Evolutionary conservation across 345 rosid species (phyloP).

Genomic region (Aegle marmelos): DNA sequence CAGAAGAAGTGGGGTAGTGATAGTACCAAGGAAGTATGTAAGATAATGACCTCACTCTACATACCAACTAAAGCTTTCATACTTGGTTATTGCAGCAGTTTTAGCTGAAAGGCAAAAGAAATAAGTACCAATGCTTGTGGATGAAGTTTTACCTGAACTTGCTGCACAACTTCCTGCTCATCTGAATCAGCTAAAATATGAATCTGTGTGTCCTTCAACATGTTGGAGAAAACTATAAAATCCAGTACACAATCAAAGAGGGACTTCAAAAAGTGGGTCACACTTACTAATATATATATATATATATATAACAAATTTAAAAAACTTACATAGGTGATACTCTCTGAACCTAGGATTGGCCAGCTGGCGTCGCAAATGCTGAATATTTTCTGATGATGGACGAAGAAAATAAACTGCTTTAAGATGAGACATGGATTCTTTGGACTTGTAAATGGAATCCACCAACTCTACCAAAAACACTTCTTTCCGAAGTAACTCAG

Average conservation of each 20-base stretch:
- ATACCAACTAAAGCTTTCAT: background rate
- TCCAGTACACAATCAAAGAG: constrained; percentile 4
- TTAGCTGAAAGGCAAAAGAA: background rate
- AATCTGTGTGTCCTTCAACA: constrained; percentile 96
- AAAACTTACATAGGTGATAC: constrained; percentile 71
- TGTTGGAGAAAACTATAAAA: constrained; percentile 85
- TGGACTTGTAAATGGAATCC: constrained; percentile 77
- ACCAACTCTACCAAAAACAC: constrained; percentile 90
- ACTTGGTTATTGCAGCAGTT: too few species aligned
- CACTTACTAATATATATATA: background rate
- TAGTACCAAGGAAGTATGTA: background rate
- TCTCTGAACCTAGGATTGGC: constrained; percentile 88
- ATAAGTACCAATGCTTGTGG: background rate
- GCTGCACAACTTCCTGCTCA: constrained; percentile 93
- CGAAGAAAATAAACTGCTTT: constrained; percentile 91
- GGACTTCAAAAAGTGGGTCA: background rate
- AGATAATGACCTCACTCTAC: background rate
- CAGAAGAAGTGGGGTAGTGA: background rate
- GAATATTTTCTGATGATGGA: constrained; percentile 83
- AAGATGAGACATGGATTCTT: constrained; percentile 88
- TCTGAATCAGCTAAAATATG: constrained; percentile 97
- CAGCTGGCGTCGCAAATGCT: constrained; percentile 76
- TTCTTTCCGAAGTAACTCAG: constrained; percentile 94
- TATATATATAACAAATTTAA: background rate
- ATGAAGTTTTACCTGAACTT: constrained; percentile 71